Evolutionary conservation across 139 green algal species (phyloP), one percentile per base, ranked within the genome.

Genomic region (Ulvella scutata): DNA sequence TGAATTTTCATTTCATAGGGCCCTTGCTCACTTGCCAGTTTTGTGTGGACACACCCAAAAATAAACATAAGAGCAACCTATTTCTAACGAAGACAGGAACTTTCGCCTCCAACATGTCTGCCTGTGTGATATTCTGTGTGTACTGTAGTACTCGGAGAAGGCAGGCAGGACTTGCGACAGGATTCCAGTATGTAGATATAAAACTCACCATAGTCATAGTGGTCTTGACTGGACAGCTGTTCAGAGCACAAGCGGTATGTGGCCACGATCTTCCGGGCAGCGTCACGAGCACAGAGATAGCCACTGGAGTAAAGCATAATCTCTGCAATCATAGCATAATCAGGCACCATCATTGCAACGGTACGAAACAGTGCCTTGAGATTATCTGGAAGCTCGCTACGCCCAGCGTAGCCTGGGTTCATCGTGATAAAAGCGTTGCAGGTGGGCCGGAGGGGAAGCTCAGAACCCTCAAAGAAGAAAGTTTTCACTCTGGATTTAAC

Each of bases 361-460:
- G 85, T 89, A 4, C 88, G 80, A 81, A 93, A 91, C 6, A 91
- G 78, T 3, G 86, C 87, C 79, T 90, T 91, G 37, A 92, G 80
- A 80, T 92, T 92, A 76, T 91, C 87, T 0, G 87, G 87, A 73
- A 91, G 82, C 78, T 91, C 87, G 37, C 61, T 79, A 35, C 79
- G 77, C 10, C 82, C 82, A 17, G 77, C 72, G 51, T 67, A 67
- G n/a, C 88, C 88, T 3, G 87, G 88, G 80, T 93, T 93, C 88
- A 93, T 93, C 61, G 88, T 93, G 82, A 93, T 93, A 82, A 92
- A 94, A 3, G 74, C 88, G 61, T 88, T 90, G 85, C 88, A 92
- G 28, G 82, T 88, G 72, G 84, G 86, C 7, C 83, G 80, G 72
- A 94, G 81, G 44, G 76, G 75, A 34, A 94, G 83, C 85, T 91